These are phyloP conservation scores for Candida sp. DNA, from an alignment of 1,139 yeast genomes.

Conservation along the genomic window DNA sequence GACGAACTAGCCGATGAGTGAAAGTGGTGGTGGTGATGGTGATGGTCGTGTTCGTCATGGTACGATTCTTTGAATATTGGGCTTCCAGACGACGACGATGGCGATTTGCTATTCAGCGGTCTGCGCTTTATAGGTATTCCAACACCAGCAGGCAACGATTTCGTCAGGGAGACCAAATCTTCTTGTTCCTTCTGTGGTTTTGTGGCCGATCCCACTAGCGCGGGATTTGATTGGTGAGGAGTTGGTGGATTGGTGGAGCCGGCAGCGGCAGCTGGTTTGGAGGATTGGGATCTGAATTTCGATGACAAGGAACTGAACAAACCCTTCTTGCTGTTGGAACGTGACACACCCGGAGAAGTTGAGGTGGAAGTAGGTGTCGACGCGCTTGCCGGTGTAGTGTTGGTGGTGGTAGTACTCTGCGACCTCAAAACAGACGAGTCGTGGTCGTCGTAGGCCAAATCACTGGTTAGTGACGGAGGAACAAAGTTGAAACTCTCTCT, in stretches of 20 bases:
- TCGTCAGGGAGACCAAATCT: conserved; percentile 24
- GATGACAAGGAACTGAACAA: conserved; percentile 58
- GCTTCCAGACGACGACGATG: conserved; percentile 7
- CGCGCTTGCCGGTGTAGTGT: conserved; percentile 13
- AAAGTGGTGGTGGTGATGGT: neutral
- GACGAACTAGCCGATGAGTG: conserved; percentile 7
- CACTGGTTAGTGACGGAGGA: conserved; percentile 14
- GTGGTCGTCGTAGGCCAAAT: conserved; percentile 14
- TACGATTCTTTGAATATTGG: conserved; percentile 16
- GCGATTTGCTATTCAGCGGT: conserved; percentile 11
- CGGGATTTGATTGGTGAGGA: conserved; percentile 20
- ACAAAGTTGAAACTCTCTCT: conserved; percentile 16
- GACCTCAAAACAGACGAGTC: conserved; percentile 9
- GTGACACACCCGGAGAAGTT: conserved; percentile 21
- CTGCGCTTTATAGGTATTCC: conserved; percentile 19
- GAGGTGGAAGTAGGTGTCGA: conserved; percentile 3
- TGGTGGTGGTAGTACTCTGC: conserved; percentile 16
- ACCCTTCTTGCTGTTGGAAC: conserved; percentile 35
- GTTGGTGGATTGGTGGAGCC: too few relatives aligned
- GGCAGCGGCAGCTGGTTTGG: conserved; percentile 15
- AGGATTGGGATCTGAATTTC: conserved; percentile 41
- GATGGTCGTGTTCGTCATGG: conserved; percentile 9
- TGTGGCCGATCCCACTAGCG: conserved; percentile 19
- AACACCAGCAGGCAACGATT: conserved; percentile 23
- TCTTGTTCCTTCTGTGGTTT: conserved; percentile 17